phyloP scores from a whole-genome alignment of 2,329 filamentous ascomycete species.

The Exophiala spinifera region DNA sequence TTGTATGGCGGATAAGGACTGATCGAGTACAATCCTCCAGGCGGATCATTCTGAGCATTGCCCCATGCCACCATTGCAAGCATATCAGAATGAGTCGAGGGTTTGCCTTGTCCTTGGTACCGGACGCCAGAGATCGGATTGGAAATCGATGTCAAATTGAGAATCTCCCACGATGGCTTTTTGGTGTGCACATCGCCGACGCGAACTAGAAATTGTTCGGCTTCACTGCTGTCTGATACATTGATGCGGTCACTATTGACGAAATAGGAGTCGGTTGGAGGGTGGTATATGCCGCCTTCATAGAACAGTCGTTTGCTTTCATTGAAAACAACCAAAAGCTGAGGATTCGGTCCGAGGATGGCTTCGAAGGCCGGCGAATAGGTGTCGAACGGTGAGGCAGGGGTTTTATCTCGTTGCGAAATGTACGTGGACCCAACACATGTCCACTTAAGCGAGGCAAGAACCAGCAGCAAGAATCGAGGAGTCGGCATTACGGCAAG shows the following conservation, averaged over 20 bases:
- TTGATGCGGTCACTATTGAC: constrained; percentile 1
- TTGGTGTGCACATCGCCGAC: constrained; percentile 4
- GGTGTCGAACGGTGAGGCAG: background rate
- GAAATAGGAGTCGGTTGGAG: constrained; percentile 6
- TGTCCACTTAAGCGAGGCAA: background rate
- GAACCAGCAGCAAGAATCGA: background rate
- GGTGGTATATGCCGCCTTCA: constrained; percentile 7
- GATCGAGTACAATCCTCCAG: constrained; percentile 7
- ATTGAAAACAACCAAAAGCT: constrained; percentile 2
- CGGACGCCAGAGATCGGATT: background rate
- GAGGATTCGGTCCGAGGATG: constrained; percentile 3
- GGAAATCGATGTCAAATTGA: constrained; percentile 1
- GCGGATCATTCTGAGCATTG: background rate
- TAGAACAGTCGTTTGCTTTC: constrained; percentile 6
- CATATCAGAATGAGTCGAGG: background rate
- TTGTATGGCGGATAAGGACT: constrained; percentile 10
- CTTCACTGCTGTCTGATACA: background rate
- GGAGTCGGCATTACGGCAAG: background rate
- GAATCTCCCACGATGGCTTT: background rate
- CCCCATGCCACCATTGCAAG: background rate
- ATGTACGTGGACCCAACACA: background rate
- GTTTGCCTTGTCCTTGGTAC: background rate
- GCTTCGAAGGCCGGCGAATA: constrained; percentile 1
- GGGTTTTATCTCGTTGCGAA: background rate
- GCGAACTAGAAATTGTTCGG: constrained; percentile 4